Evolutionary conservation across 148 eudicot genomes (phyloP), one percentile per base, ranked within the genome.

Genomic region (Diospyros lotus): DNA sequence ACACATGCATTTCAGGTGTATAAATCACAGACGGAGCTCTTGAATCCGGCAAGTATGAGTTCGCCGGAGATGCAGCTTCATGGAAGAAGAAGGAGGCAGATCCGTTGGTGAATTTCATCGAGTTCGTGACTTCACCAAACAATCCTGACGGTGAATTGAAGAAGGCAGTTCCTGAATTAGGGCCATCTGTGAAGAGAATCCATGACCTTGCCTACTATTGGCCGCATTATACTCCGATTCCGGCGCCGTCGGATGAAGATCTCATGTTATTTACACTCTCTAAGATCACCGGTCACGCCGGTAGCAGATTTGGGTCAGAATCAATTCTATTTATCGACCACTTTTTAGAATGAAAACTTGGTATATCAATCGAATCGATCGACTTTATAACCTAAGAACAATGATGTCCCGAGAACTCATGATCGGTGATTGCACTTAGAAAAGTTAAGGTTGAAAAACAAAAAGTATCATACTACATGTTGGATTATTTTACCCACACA

Each of bases 231-330:
- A 83, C 93, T 4, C 73, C 93, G 3, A 87, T 89, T 73, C 79
- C 89, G 2, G 45, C 83, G 0, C 90, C 90, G 0, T 73, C 86
- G 1, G 74, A 87, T 75, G 89, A 83, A 61, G 90, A 89, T 73
- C 54, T 89, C 64, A 87, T 89, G 93, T 44, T 89, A 2, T 89
- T 89, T 43, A 81, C 89, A 10, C 41, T 82, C 64, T 89, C 93
- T 51, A 89, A 89, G 79, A 82, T 87, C 54, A 89, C 89, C 6
- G 93, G 89, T 48, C 90, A 89, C 74, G 93, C 90, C n/a, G 93
- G 93, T 43, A 76, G 79, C 10, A 68, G 93, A 80, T 89, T 89
- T 42, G 90, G 93, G 90, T 28, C 28, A 28, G 28, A 28, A 28
- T 28, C 28, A 28, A 28, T 28, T 28, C 28, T 28, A 28, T 28